phyloP scores from a whole-genome alignment of 75 land plant genomes.

The Selaginella moellendorffii region DNA sequence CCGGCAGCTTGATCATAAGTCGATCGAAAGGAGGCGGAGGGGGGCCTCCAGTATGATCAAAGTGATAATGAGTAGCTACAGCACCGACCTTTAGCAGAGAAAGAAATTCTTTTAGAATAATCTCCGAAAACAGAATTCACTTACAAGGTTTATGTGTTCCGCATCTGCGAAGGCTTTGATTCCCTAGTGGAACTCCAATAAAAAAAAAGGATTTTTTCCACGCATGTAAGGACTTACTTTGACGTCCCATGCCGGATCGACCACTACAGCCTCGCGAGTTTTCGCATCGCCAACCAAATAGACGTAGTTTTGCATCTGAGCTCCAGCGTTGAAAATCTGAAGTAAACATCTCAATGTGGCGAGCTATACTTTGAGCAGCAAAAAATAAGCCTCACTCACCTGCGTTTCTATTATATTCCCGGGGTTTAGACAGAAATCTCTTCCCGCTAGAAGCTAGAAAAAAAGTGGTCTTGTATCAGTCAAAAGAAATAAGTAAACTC shows the following conservation, averaged over 20 bases:
- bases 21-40: conserved; percentile 33
- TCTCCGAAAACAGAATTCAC: no score
- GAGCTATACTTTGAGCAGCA: background rate
- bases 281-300: conserved; percentile 29
- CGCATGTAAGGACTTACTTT: conserved; percentile 7
- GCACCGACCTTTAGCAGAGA: conserved; percentile 28
- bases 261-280: conserved; percentile 30
- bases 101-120: no score
- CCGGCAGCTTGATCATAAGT: conserved; percentile 24
- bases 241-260: conserved; percentile 35
- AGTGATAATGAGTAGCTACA: conserved; percentile 29
- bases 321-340: conserved; percentile 24
- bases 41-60: conserved; percentile 28
- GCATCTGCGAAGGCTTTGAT: conserved; percentile 7
- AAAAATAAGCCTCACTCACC: background rate
- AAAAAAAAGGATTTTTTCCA: background rate
- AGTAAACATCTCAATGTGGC: background rate
- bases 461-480: no score
- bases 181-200: conserved; percentile 5
- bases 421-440: conserved; percentile 24
- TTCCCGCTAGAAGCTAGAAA: conserved; percentile 23
- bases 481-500: conserved; percentile 6
- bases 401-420: conserved; percentile 23
- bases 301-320: conserved; percentile 28
- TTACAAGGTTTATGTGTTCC: conserved; percentile 12